A percentile compares a stretch with the other conserved stretches of the same genome.
phyloP scores from a whole-genome alignment of 345 rosid species.

The Streptanthus diversifolius region DNA sequence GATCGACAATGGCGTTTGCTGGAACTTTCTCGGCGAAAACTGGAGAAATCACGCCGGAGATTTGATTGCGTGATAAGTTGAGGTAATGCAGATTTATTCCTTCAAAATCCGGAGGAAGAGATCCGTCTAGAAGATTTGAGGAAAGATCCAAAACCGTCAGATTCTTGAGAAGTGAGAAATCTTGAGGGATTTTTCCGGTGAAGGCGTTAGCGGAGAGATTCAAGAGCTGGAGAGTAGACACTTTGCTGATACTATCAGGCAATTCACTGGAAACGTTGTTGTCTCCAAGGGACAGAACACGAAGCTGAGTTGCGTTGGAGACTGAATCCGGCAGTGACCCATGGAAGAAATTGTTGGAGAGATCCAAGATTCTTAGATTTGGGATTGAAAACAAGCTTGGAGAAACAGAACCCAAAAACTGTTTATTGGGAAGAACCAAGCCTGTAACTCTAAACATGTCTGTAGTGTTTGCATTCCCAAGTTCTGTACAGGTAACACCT shows the following conservation, averaged over 20 bases:
- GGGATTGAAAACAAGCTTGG: constrained; percentile 43
- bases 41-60: constrained; percentile 58
- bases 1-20: constrained; percentile 55
- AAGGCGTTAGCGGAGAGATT: constrained; percentile 76
- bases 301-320: constrained; percentile 49
- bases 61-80: constrained; percentile 68
- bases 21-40: constrained; percentile 49
- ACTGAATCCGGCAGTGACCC: constrained; percentile 58
- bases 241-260: constrained; percentile 36
- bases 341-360: constrained; percentile 57
- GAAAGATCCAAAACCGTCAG: constrained; percentile 72
- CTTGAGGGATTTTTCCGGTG: constrained; percentile 56
- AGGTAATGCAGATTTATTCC: constrained; percentile 56
- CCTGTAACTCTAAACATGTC: constrained; percentile 61
- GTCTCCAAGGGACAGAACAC: constrained; percentile 46
- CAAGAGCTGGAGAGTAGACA: constrained; percentile 48
- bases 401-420: constrained; percentile 62
- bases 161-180: constrained; percentile 45
- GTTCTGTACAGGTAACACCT: constrained; percentile 56
- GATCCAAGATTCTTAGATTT: constrained; percentile 54
- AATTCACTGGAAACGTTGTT: constrained; percentile 63
- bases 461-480: constrained; percentile 37
- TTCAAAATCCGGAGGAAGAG: constrained; percentile 54
- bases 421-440: constrained; percentile 49
- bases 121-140: constrained; percentile 62